Evolutionary conservation across 169 alveolate genomes (phyloP), one percentile per base, ranked within the genome.

Genomic region (Cryptosporidium andersoni): DNA sequence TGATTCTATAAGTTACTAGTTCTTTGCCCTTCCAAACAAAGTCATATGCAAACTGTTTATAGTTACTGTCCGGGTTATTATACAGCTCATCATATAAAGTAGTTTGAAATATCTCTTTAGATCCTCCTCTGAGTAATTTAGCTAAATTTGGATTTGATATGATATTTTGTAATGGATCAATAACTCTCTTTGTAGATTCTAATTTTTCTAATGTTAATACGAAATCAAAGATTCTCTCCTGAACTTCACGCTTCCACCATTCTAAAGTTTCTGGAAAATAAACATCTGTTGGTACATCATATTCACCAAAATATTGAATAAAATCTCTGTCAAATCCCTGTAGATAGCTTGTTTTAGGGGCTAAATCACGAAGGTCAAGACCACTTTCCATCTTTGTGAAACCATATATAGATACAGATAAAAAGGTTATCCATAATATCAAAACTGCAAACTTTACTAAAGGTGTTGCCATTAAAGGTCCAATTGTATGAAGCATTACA

Each of bases 1-100:
- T 80, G 81, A 90, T 89, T 58, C 92, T 88, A 49, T 81, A 90
- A 2, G 92, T 65, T 58, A 80, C 56, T 51, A 90, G 88, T 68
- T 88, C 91, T 37, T 80, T 51, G 25, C 90, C 93, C 25, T 85
- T 81, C 93, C 93, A 90, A 45, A 90, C 90, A 65, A 90, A 90
- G 62, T 90, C 92, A 55, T 60, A 63, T 9, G 89, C 88, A 66
- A 90, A 90, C 58, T 82, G 91, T 16, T 89, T 89, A 52, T 88
- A 90, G 64, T 88, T 88, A 40, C 91, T 74, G 9, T 88, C 89
- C 11, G 91, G 82, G 40, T 88, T 85, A 42, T 65, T 64, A 42
- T 74, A 74, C 3, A 90, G 82, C 82, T 82, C 91, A 55, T 82
- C 39, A 68, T 90, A 90, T 0, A 90, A 52, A 2, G 93, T 80